Percentiles rank a stretch among this genome's conserved stretches.
Evolutionary conservation across 176 grass and related monocot genomes (phyloP).

Genomic region (Rhynchospora breviuscula): DNA sequence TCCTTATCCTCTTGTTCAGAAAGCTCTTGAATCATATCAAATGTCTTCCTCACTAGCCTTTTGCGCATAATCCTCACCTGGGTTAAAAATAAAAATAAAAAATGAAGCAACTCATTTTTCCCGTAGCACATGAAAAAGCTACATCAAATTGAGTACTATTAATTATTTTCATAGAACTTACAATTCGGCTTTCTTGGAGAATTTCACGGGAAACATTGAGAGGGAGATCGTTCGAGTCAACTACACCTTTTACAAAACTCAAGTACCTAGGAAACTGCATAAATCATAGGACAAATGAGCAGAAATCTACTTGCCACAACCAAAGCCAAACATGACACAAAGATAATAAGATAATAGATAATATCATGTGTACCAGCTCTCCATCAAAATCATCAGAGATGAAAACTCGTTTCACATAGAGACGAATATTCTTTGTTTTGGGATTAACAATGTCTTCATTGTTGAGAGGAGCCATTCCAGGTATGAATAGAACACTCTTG

Average conservation of each 20-base stretch:
- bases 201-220: conserved; percentile 95
- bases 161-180: conserved; percentile 35
- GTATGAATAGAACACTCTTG: conserved; percentile 82
- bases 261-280: conserved; percentile 84
- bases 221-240: conserved; percentile 88
- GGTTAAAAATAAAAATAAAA: conserved; percentile 6
- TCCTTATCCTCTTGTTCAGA: conserved; percentile 68
- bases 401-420: conserved; percentile 93
- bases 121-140: not conserved
- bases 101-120: not conserved
- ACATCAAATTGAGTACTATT: not conserved
- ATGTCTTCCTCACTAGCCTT: conserved; percentile 94
- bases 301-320: not conserved
- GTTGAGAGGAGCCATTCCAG: conserved; percentile 85
- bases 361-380: conserved; percentile 49
- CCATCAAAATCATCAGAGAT: conserved; percentile 92
- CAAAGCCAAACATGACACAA: not conserved
- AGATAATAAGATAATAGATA: not conserved
- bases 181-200: conserved; percentile 93
- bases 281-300: not conserved
- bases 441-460: conserved; percentile 81
- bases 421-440: conserved; percentile 84
- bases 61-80: conserved; percentile 94
- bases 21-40: conserved; percentile 94
- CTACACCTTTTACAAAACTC: conserved; percentile 92